These are phyloP conservation scores for Solidago caesia DNA, from an alignment of 129 eudicot species.

Conservation along the genomic window DNA sequence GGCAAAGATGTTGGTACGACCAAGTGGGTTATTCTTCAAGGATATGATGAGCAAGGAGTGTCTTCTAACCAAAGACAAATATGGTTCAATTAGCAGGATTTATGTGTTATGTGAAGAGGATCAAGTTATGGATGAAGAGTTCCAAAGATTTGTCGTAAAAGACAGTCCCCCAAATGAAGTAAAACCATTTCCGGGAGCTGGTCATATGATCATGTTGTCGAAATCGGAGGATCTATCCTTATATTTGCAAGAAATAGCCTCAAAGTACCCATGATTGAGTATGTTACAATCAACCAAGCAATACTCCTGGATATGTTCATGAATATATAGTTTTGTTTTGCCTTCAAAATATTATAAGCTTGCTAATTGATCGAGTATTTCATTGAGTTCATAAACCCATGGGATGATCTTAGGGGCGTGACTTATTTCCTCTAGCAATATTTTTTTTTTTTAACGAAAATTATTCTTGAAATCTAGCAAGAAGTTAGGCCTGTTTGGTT, in stretches of 20 bases:
- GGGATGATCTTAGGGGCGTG: too few relatives aligned
- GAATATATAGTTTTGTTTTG: too few relatives aligned
- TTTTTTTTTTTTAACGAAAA: too few relatives aligned
- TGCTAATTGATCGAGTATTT: background rate
- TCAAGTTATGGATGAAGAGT: slow-evolving; percentile 38
- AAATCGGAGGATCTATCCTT: slow-evolving; percentile 30
- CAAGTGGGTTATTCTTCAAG: slow-evolving; percentile 31
- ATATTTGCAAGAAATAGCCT: slow-evolving; percentile 32
- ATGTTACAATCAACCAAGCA: background rate
- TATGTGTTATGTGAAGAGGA: slow-evolving; percentile 49
- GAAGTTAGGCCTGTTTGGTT: too few relatives aligned
- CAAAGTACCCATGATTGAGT: slow-evolving; percentile 1
- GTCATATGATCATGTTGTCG: slow-evolving; percentile 56
- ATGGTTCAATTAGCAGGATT: slow-evolving; percentile 39
- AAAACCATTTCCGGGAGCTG: slow-evolving; percentile 37
- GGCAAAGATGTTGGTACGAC: slow-evolving; percentile 46
- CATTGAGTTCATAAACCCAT: too few relatives aligned
- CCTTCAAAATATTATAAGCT: background rate
- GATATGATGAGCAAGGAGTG: slow-evolving; percentile 43
- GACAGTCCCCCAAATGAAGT: slow-evolving; percentile 53
- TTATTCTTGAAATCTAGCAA: too few relatives aligned
- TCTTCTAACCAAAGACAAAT: slow-evolving; percentile 38
- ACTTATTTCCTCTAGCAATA: too few relatives aligned
- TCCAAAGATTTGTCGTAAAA: slow-evolving; percentile 42
- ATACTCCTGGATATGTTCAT: background rate